phyloP scores from a whole-genome alignment of 805 yeast species.

The Cyberlindnera mississippiensis region DNA sequence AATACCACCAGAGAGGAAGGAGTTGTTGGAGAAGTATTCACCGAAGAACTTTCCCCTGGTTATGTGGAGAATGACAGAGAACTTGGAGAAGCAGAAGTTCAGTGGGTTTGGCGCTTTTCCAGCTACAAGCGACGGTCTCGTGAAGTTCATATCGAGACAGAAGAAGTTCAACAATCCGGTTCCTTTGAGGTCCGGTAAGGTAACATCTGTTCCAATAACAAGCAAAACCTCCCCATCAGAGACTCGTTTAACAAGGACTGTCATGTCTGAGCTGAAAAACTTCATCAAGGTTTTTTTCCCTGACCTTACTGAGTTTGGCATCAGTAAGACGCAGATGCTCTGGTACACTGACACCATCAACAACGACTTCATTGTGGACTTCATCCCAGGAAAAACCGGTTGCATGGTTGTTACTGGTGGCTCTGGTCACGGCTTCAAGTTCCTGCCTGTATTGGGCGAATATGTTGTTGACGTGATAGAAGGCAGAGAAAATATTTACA shows the following conservation, averaged over 20 bases:
- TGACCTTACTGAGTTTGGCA: constrained; percentile 16
- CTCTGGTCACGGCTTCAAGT: constrained; percentile 33
- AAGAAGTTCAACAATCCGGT: constrained; percentile 31
- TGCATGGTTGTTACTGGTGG: constrained; percentile 32
- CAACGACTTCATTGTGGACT: constrained; percentile 28
- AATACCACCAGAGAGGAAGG: constrained; percentile 34
- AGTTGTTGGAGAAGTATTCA: constrained; percentile 31
- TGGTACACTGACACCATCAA: constrained; percentile 36
- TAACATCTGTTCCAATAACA: constrained; percentile 32
- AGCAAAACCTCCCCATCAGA: constrained; percentile 22
- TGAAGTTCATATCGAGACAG: constrained; percentile 34
- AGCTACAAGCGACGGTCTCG: constrained; percentile 28
- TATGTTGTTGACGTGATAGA: constrained; percentile 32
- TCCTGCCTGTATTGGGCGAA: constrained; percentile 31
- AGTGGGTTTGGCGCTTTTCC: constrained; percentile 36
- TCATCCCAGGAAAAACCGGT: constrained; percentile 24
- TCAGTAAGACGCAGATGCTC: constrained; percentile 27
- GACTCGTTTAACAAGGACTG: constrained; percentile 25
- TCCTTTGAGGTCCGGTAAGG: constrained; percentile 15
- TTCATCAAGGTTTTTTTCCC: constrained; percentile 15
- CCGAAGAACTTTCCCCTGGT: constrained; percentile 29
- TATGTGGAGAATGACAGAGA: constrained; percentile 32
- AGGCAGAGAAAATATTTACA: constrained; percentile 29
- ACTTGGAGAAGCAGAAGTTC: constrained; percentile 26
- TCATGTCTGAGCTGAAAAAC: constrained; percentile 23